phyloP scores from a whole-genome alignment of 768 basidiomycete species.

The Lactarius sanguifluus region DNA sequence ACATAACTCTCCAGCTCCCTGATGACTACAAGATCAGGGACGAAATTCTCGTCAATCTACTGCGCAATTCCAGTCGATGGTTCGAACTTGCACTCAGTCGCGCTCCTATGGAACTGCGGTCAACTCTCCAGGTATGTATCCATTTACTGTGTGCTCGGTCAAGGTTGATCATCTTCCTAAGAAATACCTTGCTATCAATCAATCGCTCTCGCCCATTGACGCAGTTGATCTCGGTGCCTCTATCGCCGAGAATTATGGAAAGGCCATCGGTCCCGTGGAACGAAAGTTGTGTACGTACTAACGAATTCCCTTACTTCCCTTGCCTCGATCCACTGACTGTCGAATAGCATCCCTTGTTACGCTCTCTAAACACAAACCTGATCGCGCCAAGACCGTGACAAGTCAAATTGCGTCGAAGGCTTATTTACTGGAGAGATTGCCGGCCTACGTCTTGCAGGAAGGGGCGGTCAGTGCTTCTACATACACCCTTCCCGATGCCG shows the following conservation, averaged over 20 bases:
- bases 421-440: conserved; percentile 89
- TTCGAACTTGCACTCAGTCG: conserved; percentile 83
- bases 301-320: background rate
- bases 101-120: conserved; percentile 90
- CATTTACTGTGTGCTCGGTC: background rate
- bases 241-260: conserved; percentile 82
- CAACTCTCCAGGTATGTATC: conserved; percentile 76
- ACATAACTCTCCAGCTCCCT: conserved; percentile 73
- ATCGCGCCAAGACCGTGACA: conserved; percentile 76
- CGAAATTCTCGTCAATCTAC: conserved; percentile 74
- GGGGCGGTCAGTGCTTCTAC: conserved; percentile 49
- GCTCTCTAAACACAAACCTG: conserved; percentile 66
- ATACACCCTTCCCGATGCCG: background rate
- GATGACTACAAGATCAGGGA: conserved; percentile 86
- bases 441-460: conserved; percentile 69
- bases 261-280: conserved; percentile 73
- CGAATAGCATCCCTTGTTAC: conserved; percentile 52
- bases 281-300: conserved; percentile 66
- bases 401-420: conserved; percentile 88
- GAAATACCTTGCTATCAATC: conserved; percentile 86
- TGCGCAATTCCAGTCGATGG: conserved; percentile 77
- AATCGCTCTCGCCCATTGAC: conserved; percentile 65
- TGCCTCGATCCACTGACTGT: background rate
- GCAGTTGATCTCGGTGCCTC: conserved; percentile 90
- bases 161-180: conserved; percentile 35